These are phyloP conservation scores for Leccinum truebloodii DNA, from an alignment of 768 basidiomycete species.

Conservation along the genomic window DNA sequence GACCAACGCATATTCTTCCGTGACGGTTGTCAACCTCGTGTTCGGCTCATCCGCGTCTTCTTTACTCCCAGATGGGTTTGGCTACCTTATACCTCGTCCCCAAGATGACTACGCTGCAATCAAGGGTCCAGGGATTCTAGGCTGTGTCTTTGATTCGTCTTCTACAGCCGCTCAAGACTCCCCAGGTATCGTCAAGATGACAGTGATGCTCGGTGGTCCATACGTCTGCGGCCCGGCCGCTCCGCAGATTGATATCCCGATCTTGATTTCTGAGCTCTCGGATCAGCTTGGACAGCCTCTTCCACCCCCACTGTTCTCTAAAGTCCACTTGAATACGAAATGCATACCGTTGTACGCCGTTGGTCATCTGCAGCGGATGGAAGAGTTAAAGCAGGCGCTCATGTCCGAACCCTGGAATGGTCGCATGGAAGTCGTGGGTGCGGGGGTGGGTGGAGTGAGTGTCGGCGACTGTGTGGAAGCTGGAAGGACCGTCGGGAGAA, in stretches of 20 bases:
- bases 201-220: slow-evolving; percentile 90
- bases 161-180: slow-evolving; percentile 63
- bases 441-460: slow-evolving; percentile 84
- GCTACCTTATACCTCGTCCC: slow-evolving; percentile 89
- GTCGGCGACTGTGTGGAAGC: slow-evolving; percentile 83
- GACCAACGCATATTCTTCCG: slow-evolving; percentile 73
- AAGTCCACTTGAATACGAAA: slow-evolving; percentile 51
- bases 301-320: slow-evolving; percentile 57
- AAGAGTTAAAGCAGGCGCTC: slow-evolving; percentile 51
- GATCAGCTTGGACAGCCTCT: slow-evolving; percentile 46
- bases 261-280: slow-evolving; percentile 36
- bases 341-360: slow-evolving; percentile 81
- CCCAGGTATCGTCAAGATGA: slow-evolving; percentile 66
- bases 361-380: slow-evolving; percentile 73
- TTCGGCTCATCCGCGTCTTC: slow-evolving; percentile 53
- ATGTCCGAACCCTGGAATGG: slow-evolving; percentile 44
- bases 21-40: slow-evolving; percentile 87
- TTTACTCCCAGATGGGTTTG: slow-evolving; percentile 87
- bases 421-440: slow-evolving; percentile 69
- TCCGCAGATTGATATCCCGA: slow-evolving; percentile 27
- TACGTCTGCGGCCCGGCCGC: slow-evolving; percentile 35
- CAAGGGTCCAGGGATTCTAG: slow-evolving; percentile 58
- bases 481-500: slow-evolving; percentile 56
- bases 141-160: slow-evolving; percentile 89
- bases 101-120: slow-evolving; percentile 47